Evolutionary conservation across 2,329 filamentous ascomycete genomes (phyloP).

Genomic region (Diaporthe caulivora): DNA sequence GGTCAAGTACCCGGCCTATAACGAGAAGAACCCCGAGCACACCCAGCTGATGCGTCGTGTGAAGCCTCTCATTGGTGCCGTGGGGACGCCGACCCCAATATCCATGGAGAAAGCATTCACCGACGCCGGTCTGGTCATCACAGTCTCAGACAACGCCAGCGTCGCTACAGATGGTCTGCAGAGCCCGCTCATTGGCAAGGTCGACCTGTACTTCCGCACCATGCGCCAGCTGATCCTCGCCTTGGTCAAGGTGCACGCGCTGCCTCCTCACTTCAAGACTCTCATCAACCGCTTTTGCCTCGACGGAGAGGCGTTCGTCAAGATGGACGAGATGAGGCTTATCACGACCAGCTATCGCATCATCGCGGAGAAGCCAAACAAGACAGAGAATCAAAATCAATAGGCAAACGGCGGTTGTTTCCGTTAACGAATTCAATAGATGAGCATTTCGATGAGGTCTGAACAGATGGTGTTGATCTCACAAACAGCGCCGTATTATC

Average conservation of each 20-base stretch:
- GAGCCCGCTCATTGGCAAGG: conserved; percentile 65
- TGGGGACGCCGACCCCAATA: conserved; percentile 64
- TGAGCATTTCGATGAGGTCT: not conserved
- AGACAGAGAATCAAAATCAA: not conserved
- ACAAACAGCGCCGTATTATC: not conserved
- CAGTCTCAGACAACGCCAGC: conserved; percentile 64
- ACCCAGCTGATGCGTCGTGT: conserved; percentile 65
- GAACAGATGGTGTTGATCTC: not conserved
- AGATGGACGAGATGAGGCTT: conserved; percentile 67
- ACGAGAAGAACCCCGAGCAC: conserved; percentile 59
- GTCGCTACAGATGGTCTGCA: conserved; percentile 59
- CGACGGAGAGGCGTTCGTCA: conserved; percentile 66
- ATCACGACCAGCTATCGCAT: conserved; percentile 66
- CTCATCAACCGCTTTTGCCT: conserved; percentile 65
- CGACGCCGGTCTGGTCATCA: conserved; percentile 61
- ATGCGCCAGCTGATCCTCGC: conserved; percentile 62
- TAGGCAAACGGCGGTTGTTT: not conserved
- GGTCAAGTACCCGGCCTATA: conserved; percentile 64
- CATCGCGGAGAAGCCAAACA: conserved; percentile 59
- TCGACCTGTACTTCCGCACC: conserved; percentile 66
- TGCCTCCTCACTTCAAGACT: conserved; percentile 65
- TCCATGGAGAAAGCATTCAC: conserved; percentile 59
- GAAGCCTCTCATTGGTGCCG: conserved; percentile 67
- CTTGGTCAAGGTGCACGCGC: conserved; percentile 58
- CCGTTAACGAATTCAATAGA: not conserved